Base-by-base conservation (phyloP, 140 eudicot genomes). In the Erigeron philadelphicus region DNA sequence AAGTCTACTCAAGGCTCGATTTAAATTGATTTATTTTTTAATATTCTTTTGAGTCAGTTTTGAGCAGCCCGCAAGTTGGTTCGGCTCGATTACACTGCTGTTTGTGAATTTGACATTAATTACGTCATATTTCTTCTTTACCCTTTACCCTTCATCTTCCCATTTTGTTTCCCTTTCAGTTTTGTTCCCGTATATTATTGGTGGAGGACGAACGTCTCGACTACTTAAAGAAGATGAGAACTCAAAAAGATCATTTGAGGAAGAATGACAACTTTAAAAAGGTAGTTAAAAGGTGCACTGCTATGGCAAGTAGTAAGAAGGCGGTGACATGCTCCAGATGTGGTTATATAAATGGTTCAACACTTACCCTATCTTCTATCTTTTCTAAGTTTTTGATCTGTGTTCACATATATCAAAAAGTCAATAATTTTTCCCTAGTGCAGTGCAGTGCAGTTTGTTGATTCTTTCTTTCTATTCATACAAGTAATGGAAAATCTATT, bases 271-370 rank as follows among this genome's bases (percentile, higher is more conserved):
- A 75, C 59, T 81, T 66, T 43, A 94, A 94, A 77, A 72, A 19
- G 78, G 67, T 85, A 12, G 89, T 94, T 23, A 83, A 87, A 79
- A 94, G 61, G 81, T 89, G 95, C 80, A 81, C 83, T 65, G 77
- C 83, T 31, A 76, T 77, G 85, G 78, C 79, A 71, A 81, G 80
- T 61, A 81, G 83, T 56, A 82, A 47, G 73, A 84, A 78, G 81
- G 87, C 86, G 4, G 83, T 76, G 56, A 71, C 72, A 75, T 94
- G 99, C 81, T 78, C 82, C 64, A 80, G 83, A 68, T 94, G 99
- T 71, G 95, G 90, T 72, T 87, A 86, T 72, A 73, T 74, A 71
- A 94, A 94, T 80, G 99, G 99, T 93, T 75, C 66, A 81, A 16
- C 48, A 11, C 77, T 72, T 68, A 61, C 66, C 77, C 67, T 76